Base-by-base conservation (phyloP, 352 stramenopile genomes). In the Elongisporangium undulatum region DNA sequence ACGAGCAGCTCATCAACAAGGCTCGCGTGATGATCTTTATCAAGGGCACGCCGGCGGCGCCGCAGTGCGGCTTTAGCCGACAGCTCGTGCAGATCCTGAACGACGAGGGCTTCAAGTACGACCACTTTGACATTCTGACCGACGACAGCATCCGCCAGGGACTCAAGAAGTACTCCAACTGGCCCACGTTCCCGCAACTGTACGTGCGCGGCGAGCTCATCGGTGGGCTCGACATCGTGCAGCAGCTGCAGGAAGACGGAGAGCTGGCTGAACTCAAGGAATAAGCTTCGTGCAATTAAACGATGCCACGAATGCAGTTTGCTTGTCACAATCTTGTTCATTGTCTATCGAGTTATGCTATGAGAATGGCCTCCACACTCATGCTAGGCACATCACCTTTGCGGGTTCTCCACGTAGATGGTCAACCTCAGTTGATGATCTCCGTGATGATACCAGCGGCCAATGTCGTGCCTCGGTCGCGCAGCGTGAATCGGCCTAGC, bases 11-110 rank as follows among this genome's bases (percentile, higher is more conserved):
- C 45, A 87, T 98, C 57, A 95, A 90, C 62, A 79, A 84, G 51
- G 82, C 89, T 24, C 80, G 81, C 3, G 90, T 99, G 62, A 98
- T 99, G 95, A 80, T 99, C 19, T 99, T 99, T 74, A 99, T 99
- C 90, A 99, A 99, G 73, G 97, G 86, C 56, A 75, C 82, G 13
- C 96, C 97, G 9, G 86, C 88, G 61, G 77, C 83, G 22, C 97
- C 97, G 22, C 81, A 93, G 69, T 99, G 97, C 60, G 97, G 97
- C 48, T 99, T 99, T 73, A 98, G 87, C 41, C 79, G 92, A 23
- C 87, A 98, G 74, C 93, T 99, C 22, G 79, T 99, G 5, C 91
- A 95, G 17, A 90, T 99, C 51, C 76, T 99, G 51, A 74, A 98
- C 63, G 64, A 79, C 0, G 77, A 92, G 21, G 79, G 87, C 45